A percentile compares a stretch with the other conserved stretches of the same genome.
Evolutionary conservation across 148 eudicot genomes (phyloP).

Genomic region (Rhododendron henanense): DNA sequence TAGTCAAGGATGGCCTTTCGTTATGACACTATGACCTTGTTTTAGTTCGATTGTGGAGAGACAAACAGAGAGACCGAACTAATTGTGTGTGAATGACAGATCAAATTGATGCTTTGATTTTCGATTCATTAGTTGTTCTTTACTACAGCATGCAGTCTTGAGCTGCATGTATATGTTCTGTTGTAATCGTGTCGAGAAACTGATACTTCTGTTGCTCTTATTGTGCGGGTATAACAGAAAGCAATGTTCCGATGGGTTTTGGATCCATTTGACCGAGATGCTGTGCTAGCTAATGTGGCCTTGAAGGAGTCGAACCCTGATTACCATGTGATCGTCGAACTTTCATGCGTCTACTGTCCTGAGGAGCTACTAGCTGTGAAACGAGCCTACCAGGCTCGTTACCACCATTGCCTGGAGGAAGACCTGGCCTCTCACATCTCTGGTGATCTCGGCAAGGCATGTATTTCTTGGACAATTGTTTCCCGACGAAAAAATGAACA

Average conservation of each 20-base stretch:
- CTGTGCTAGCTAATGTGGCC: slow-evolving; percentile 59
- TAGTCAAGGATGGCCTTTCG: background rate
- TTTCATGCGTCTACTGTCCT: slow-evolving; percentile 42
- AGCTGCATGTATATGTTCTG: background rate
- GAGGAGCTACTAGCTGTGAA: slow-evolving; percentile 57
- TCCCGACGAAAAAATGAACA: background rate
- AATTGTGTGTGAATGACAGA: background rate
- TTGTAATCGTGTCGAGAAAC: background rate
- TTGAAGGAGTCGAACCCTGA: slow-evolving; percentile 39
- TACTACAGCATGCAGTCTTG: background rate
- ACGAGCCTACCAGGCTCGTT: slow-evolving; percentile 62
- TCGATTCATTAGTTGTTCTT: background rate
- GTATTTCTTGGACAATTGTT: background rate
- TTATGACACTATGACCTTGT: background rate
- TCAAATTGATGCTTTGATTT: background rate
- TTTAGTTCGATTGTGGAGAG: background rate
- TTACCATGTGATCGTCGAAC: slow-evolving; percentile 50
- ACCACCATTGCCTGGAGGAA: slow-evolving; percentile 62
- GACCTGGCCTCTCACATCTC: slow-evolving; percentile 56
- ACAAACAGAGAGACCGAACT: background rate
- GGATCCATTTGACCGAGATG: slow-evolving; percentile 76
- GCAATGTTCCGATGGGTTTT: slow-evolving; percentile 74
- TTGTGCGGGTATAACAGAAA: slow-evolving; percentile 32
- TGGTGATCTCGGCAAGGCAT: slow-evolving; percentile 61
- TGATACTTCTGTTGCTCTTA: background rate